Evolutionary conservation across 495 filamentous ascomycete genomes (phyloP).

Genomic region (Emericellopsis terricola): DNA sequence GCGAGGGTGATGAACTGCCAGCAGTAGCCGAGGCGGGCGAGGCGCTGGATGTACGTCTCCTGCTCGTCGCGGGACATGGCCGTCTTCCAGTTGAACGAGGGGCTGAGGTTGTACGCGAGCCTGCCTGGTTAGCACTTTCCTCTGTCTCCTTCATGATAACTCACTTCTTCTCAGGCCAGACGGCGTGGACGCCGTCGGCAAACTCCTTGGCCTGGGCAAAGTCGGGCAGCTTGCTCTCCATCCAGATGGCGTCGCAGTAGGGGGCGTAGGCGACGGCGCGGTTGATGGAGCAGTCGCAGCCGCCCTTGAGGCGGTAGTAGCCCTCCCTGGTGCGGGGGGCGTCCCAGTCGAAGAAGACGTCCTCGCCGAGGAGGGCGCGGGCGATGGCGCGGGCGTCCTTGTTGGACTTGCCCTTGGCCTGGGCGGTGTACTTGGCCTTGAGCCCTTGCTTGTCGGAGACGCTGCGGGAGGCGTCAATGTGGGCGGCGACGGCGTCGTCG

Average conservation of each 20-base stretch:
- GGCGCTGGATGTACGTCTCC: conserved; percentile 88
- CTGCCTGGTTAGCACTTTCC: conserved; percentile 24
- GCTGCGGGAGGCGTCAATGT: conserved; percentile 41
- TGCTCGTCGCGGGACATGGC: conserved; percentile 89
- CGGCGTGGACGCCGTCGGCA: conserved; percentile 80
- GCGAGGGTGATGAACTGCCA: conserved; percentile 99
- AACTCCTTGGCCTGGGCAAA: conserved; percentile 87
- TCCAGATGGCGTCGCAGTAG: conserved; percentile 93
- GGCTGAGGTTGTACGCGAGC: conserved; percentile 91
- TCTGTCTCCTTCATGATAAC: conserved; percentile 13
- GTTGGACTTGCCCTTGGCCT: conserved; percentile 65
- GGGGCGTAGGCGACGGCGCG: conserved; percentile 84
- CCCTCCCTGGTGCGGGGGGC: conserved; percentile 79
- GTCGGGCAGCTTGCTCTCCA: conserved; percentile 95
- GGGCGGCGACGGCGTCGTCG: conserved; percentile 69
- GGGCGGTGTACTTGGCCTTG: conserved; percentile 41
- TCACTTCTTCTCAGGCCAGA: conserved; percentile 92
- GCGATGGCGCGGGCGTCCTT: conserved; percentile 68
- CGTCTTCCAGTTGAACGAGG: conserved; percentile 98
- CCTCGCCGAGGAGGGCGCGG: conserved; percentile 59
- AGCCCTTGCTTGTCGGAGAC: conserved; percentile 47
- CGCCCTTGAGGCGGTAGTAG: conserved; percentile 81
- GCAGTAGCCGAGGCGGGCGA: conserved; percentile 79
- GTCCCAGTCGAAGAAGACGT: conserved; percentile 91
- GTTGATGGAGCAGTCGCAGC: conserved; percentile 83